Conservation (phyloP, 1,284 basidiomycete genomes). For the Ceratobasidium sp. region DNA sequence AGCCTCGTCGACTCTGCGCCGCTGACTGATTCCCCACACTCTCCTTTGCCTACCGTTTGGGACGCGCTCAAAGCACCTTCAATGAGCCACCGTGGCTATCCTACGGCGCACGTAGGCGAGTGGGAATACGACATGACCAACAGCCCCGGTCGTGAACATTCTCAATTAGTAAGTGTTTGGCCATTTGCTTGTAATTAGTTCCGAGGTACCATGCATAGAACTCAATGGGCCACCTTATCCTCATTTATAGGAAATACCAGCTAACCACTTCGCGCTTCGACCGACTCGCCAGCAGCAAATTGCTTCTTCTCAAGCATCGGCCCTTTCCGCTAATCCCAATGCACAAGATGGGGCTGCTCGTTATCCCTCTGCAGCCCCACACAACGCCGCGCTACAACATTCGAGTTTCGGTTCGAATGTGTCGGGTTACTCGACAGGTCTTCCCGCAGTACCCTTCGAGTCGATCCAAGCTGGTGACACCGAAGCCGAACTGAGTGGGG, state of each 20-base stretch:
- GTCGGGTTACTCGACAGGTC: constrained; percentile 18
- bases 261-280: constrained; percentile 51
- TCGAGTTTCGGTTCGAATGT: constrained; percentile 22
- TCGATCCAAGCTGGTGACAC: constrained; percentile 33
- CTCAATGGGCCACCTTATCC: not conserved
- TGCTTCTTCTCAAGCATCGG: constrained; percentile 52
- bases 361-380: constrained; percentile 32
- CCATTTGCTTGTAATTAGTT: constrained; percentile 28
- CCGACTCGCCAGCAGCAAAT: constrained; percentile 67
- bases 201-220: not conserved
- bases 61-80: constrained; percentile 20
- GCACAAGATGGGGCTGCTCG: constrained; percentile 17
- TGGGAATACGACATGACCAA: constrained; percentile 64
- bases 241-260: constrained; percentile 29
- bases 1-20: constrained; percentile 67
- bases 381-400: constrained; percentile 5
- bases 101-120: constrained; percentile 60
- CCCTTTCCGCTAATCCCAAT: constrained; percentile 53
- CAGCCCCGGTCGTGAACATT: constrained; percentile 57
- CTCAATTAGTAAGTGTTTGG: constrained; percentile 60
- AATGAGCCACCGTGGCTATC: constrained; percentile 27
- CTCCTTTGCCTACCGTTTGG: constrained; percentile 30
- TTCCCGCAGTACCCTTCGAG: constrained; percentile 28
- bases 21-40: constrained; percentile 42
- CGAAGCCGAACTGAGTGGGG: constrained; percentile 64